Percentiles rank a stretch among this genome's conserved stretches.
Evolutionary conservation across 257 asterid genomes (phyloP).

Genomic region (Solanum habrochaites): DNA sequence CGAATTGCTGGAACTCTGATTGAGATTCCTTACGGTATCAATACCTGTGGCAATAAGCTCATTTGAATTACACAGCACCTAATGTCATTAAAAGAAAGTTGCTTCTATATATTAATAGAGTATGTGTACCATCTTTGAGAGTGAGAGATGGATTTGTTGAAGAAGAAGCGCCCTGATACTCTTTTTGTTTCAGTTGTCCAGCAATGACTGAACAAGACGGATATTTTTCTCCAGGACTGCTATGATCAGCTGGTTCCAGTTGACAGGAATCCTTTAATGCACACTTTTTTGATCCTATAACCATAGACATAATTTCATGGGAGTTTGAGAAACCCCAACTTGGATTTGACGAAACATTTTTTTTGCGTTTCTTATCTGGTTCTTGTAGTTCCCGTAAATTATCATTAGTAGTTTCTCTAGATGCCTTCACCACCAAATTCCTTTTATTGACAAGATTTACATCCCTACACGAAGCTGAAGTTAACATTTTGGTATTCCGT

Average conservation of each 20-base stretch:
- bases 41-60: conserved; percentile 13
- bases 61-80: not conserved
- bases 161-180: not conserved
- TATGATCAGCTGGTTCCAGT: not conserved
- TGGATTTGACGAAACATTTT: not conserved
- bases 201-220: not conserved
- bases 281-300: conserved; percentile 6
- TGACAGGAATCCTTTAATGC: not conserved
- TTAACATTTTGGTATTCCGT: conserved; percentile 9
- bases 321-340: not conserved
- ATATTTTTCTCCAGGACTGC: not conserved
- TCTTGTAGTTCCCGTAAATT: conserved; percentile 6
- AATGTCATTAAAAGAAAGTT: not conserved
- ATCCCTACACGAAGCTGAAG: not conserved
- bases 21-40: not conserved
- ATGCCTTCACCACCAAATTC: not conserved
- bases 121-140: conserved; percentile 9
- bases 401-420: conserved; percentile 5
- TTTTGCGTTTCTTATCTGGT: conserved; percentile 26
- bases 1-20: conserved; percentile 6
- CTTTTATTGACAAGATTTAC: not conserved
- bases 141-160: conserved; percentile 9
- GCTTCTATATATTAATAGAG: not conserved
- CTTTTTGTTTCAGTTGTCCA: conserved; percentile 6
- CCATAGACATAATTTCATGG: not conserved